Conservation (phyloP, 768 basidiomycete species). For the Rossbeevera mucosa region DNA sequence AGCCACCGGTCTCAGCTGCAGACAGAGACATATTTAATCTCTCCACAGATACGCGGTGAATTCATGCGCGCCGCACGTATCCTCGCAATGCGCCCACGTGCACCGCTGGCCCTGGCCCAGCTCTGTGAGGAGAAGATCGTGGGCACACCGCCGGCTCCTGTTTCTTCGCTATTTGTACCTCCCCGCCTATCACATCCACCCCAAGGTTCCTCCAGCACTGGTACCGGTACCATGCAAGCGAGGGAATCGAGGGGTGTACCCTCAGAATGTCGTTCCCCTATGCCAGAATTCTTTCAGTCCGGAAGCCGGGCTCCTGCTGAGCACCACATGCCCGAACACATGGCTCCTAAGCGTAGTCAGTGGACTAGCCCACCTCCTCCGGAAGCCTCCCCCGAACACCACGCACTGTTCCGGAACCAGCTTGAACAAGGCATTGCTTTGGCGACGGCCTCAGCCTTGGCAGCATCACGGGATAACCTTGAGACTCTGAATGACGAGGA, state of each 20-base stretch:
- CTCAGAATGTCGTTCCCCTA: slow-evolving; percentile 52
- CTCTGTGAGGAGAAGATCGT: slow-evolving; percentile 87
- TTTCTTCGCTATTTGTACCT: slow-evolving; percentile 39
- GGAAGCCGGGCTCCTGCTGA: slow-evolving; percentile 30
- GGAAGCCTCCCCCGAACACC: slow-evolving; percentile 65
- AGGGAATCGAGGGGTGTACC: slow-evolving; percentile 43
- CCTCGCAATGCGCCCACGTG: slow-evolving; percentile 71
- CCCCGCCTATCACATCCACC: slow-evolving; percentile 51
- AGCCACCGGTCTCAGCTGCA: slow-evolving; percentile 1
- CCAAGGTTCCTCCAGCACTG: slow-evolving; percentile 67
- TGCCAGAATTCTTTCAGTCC: slow-evolving; percentile 43
- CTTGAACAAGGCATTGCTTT: slow-evolving; percentile 63
- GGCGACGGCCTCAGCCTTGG: slow-evolving; percentile 60
- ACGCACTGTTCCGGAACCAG: slow-evolving; percentile 60
- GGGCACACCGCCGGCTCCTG: slow-evolving; percentile 35
- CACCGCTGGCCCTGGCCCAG: slow-evolving; percentile 76
- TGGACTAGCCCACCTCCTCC: slow-evolving; percentile 86
- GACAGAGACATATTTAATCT: background rate
- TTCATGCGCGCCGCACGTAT: slow-evolving; percentile 95
- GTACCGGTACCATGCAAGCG: slow-evolving; percentile 54
- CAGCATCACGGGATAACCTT: slow-evolving; percentile 55
- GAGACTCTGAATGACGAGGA: slow-evolving; percentile 69
- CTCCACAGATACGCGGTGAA: slow-evolving; percentile 85
- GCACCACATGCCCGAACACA: slow-evolving; percentile 54
- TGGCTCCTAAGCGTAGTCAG: slow-evolving; percentile 75